Conservation (phyloP, 1,139 yeast genomes). For the Blastobotrys ciferrii region DNA sequence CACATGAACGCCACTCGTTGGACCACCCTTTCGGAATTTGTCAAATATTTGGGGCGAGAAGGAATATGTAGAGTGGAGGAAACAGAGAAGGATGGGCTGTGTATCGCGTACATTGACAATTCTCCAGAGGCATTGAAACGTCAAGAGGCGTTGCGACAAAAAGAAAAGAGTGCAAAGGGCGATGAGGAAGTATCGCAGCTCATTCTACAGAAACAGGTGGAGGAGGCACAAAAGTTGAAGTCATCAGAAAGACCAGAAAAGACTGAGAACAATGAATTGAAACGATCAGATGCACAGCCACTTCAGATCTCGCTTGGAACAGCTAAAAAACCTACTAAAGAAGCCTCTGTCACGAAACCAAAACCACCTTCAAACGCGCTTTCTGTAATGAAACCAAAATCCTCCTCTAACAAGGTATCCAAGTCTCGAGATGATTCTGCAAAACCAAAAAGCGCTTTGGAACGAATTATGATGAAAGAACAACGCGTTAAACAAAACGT, state of each 20-base stretch:
- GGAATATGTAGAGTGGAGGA: conserved; percentile 59
- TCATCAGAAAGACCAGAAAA: conserved; percentile 6
- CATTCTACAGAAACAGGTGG: conserved; percentile 54
- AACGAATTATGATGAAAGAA: conserved; percentile 26
- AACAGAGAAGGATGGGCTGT: conserved; percentile 44
- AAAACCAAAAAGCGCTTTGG: conserved; percentile 25
- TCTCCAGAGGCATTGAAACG: conserved; percentile 46
- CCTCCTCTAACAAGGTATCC: conserved; percentile 6
- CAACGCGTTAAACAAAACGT: conserved; percentile 15
- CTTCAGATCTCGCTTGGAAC: conserved; percentile 11
- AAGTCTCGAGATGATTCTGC: conserved; percentile 11
- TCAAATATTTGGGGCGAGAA: conserved; percentile 58
- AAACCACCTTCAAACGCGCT: conserved; percentile 2
- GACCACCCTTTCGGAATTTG: conserved; percentile 67
- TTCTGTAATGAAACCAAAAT: conserved; percentile 8
- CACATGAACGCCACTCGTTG: conserved; percentile 91
- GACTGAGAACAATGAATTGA: conserved; percentile 16
- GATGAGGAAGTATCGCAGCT: conserved; percentile 48
- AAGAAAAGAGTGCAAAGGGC: conserved; percentile 39
- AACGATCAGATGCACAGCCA: conserved; percentile 19
- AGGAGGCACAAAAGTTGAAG: conserved; percentile 39
- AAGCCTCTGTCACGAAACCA: conserved; percentile 1
- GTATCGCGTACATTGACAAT: conserved; percentile 54
- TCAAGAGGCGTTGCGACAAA: conserved; percentile 39
- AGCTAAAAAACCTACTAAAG: not conserved